Percentiles rank a stretch among this genome's conserved stretches.
These are phyloP conservation scores for Stipa capillata DNA, from an alignment of 176 grass and related monocot species.

Conservation along the genomic window DNA sequence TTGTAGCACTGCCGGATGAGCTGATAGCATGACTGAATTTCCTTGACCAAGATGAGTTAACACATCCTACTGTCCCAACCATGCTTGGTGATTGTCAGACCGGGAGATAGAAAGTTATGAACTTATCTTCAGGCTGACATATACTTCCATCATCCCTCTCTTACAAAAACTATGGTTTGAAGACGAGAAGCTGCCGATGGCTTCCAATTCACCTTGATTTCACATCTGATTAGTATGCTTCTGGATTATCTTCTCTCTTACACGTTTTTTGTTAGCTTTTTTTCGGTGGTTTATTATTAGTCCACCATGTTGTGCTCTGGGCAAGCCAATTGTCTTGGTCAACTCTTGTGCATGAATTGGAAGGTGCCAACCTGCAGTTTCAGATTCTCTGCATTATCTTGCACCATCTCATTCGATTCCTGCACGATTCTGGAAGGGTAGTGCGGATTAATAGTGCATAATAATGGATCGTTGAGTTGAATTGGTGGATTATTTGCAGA, in stretches of 20 bases:
- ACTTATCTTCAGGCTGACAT: slow-evolving; percentile 23
- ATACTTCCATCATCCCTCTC: background rate
- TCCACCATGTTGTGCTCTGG: background rate
- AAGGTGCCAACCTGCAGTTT: slow-evolving; percentile 1
- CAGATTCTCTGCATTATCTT: background rate
- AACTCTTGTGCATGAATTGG: slow-evolving; percentile 13
- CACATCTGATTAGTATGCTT: slow-evolving; percentile 4
- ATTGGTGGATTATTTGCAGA: background rate
- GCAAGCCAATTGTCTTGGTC: background rate
- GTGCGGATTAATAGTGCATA: background rate
- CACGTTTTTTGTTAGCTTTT: background rate
- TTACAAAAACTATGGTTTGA: slow-evolving; percentile 22
- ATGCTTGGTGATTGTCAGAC: slow-evolving; percentile 24
- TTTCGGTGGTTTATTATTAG: slow-evolving; percentile 5
- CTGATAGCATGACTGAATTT: slow-evolving; percentile 31
- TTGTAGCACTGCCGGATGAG: slow-evolving; percentile 48
- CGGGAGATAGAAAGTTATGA: slow-evolving; percentile 38
- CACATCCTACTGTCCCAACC: slow-evolving; percentile 10
- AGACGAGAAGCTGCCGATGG: slow-evolving; percentile 53
- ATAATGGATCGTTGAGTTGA: background rate
- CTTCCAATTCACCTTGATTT: slow-evolving; percentile 48
- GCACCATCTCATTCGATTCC: background rate
- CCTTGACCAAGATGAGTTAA: slow-evolving; percentile 12
- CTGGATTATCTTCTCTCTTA: background rate
- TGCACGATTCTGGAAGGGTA: background rate